A percentile compares a stretch with the other conserved stretches of the same genome.
Evolutionary conservation across 2,329 filamentous ascomycete species (phyloP).

Genomic region (Venturiaceae sp.): DNA sequence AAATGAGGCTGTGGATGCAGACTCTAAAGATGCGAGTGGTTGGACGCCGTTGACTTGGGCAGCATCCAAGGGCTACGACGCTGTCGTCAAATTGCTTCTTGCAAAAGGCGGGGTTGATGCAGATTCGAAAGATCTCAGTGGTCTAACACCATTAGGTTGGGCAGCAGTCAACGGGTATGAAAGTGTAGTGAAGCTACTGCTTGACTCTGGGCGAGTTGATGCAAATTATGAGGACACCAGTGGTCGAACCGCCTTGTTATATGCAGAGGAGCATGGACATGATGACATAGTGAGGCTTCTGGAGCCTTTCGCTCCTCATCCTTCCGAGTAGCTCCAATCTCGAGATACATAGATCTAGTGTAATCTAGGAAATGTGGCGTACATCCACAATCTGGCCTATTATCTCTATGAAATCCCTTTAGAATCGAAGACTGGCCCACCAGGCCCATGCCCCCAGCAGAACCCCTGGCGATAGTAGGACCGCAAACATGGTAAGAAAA

Average conservation of each 20-base stretch:
- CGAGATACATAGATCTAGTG: no score
- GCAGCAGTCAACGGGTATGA: constrained; percentile 26
- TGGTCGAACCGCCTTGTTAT: neutral
- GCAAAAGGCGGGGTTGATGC: constrained; percentile 20
- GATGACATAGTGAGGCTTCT: no score
- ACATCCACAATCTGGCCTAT: no score
- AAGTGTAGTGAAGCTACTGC: neutral
- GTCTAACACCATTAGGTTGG: constrained; percentile 23
- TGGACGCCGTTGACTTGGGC: constrained; percentile 30
- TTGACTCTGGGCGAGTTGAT: neutral
- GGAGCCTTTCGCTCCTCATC: no score
- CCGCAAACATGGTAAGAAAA: no score
- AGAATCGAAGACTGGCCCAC: no score
- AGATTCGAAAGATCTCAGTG: constrained; percentile 18
- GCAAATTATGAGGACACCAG: neutral
- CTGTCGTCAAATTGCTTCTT: constrained; percentile 21
- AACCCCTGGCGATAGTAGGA: no score
- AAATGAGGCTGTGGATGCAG: no score
- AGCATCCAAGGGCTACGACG: constrained; percentile 16
- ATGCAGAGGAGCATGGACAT: neutral
- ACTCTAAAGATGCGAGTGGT: constrained; percentile 21
- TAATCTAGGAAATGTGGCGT: no score
- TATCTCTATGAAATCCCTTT: no score
- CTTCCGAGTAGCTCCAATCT: no score
- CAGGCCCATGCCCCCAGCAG: no score